phyloP scores from a whole-genome alignment of 1,139 yeast genomes.

The Magnusiomyces tetraspermus region DNA sequence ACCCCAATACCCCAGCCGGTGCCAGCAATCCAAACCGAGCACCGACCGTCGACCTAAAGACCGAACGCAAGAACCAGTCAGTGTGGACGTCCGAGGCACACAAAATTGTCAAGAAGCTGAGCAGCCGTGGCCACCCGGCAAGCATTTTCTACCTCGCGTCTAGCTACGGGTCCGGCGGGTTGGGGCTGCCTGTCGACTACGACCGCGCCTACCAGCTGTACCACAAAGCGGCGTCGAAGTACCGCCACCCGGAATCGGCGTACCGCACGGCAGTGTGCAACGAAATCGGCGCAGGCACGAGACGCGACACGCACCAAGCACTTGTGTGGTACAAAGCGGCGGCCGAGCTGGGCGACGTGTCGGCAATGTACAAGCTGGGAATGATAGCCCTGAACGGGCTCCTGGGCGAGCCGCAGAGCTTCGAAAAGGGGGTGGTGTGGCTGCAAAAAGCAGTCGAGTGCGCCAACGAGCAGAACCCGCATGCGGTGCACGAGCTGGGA shows the following conservation, averaged over 20 bases:
- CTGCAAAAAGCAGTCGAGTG: slow-evolving; percentile 44
- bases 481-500: slow-evolving; percentile 58
- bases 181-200: slow-evolving; percentile 47
- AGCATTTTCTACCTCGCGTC: slow-evolving; percentile 54
- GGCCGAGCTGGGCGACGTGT: slow-evolving; percentile 46
- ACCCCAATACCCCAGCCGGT: too few relatives aligned
- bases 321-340: slow-evolving; percentile 47
- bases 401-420: slow-evolving; percentile 36
- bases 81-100: slow-evolving; percentile 47
- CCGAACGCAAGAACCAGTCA: slow-evolving; percentile 43
- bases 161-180: slow-evolving; percentile 47
- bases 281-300: slow-evolving; percentile 41
- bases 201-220: slow-evolving; percentile 52
- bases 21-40: too few relatives aligned
- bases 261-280: slow-evolving; percentile 60
- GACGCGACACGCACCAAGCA: slow-evolving; percentile 39
- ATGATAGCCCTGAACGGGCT: slow-evolving; percentile 50
- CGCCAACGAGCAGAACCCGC: slow-evolving; percentile 40
- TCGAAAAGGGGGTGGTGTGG: slow-evolving; percentile 46
- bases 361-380: slow-evolving; percentile 63
- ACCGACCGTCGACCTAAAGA: slow-evolving; percentile 34
- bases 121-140: slow-evolving; percentile 37
- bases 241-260: slow-evolving; percentile 48
- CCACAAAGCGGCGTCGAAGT: slow-evolving; percentile 43
- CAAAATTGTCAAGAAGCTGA: slow-evolving; percentile 47